These are phyloP conservation scores for Blastobotrys attinorum DNA, from an alignment of 805 yeast species.

Conservation along the genomic window DNA sequence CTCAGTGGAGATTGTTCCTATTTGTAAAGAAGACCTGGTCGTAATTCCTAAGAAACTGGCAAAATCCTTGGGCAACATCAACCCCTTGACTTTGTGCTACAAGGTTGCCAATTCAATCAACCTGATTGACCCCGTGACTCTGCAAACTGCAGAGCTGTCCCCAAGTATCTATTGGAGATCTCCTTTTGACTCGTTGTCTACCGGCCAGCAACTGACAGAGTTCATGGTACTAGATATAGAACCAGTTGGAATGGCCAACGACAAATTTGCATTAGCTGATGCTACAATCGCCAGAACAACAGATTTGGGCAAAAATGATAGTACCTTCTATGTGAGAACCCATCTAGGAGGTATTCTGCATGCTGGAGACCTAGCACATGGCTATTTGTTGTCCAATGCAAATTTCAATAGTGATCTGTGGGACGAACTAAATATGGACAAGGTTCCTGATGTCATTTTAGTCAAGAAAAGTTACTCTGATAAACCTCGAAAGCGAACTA, in stretches of 20 bases:
- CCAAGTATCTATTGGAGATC: slow-evolving; percentile 72
- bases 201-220: slow-evolving; percentile 69
- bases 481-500: slow-evolving; percentile 5
- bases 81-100: slow-evolving; percentile 76
- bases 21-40: slow-evolving; percentile 94
- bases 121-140: slow-evolving; percentile 75
- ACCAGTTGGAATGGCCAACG: slow-evolving; percentile 49
- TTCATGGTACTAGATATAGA: slow-evolving; percentile 91
- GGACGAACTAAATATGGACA: slow-evolving; percentile 57
- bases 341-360: slow-evolving; percentile 92
- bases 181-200: slow-evolving; percentile 72
- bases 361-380: slow-evolving; percentile 93
- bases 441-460: slow-evolving; percentile 75
- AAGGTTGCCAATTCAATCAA: slow-evolving; percentile 78
- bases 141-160: slow-evolving; percentile 68
- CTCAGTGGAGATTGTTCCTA: slow-evolving; percentile 90
- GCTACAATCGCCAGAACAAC: slow-evolving; percentile 82
- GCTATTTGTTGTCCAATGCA: slow-evolving; percentile 77
- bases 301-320: slow-evolving; percentile 82
- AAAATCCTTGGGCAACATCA: slow-evolving; percentile 69
- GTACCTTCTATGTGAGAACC: slow-evolving; percentile 74
- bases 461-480: slow-evolving; percentile 37
- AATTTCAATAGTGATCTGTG: slow-evolving; percentile 84
- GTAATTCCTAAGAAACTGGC: slow-evolving; percentile 86
- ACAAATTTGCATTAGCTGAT: slow-evolving; percentile 80